phyloP scores from a whole-genome alignment of 176 grass and related monocot species.

The Alloteropsis semialata region DNA sequence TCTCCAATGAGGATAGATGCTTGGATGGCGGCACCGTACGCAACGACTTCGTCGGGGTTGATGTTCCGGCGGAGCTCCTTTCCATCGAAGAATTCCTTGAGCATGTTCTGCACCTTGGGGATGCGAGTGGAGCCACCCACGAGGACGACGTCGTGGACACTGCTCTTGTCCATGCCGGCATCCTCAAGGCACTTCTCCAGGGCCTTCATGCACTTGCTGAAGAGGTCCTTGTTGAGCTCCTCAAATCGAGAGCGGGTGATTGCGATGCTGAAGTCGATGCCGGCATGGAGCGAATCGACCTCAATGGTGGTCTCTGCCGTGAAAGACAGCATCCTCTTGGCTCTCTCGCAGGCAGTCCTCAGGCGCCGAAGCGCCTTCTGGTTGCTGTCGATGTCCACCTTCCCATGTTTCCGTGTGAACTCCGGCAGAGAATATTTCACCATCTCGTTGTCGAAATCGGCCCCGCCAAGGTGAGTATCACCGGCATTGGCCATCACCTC shows the following conservation, averaged over 20 bases:
- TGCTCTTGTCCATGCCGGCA: constrained; percentile 38
- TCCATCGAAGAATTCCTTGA: constrained; percentile 37
- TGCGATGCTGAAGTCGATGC: constrained; percentile 27
- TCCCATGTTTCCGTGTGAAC: constrained; percentile 45
- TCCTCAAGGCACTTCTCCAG: constrained; percentile 52
- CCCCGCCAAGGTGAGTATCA: neutral
- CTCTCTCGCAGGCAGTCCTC: no score
- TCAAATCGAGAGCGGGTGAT: constrained; percentile 45
- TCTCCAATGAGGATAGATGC: constrained; percentile 30
- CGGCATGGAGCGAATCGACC: no score
- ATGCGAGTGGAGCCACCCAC: constrained; percentile 51
- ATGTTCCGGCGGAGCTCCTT: constrained; percentile 50
- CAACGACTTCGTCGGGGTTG: constrained; percentile 58
- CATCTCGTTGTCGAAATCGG: neutral
- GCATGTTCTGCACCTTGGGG: constrained; percentile 43
- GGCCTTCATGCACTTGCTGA: constrained; percentile 32
- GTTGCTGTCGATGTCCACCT: neutral
- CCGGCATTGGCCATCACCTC: neutral
- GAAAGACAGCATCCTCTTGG: no score
- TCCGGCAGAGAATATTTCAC: constrained; percentile 34
- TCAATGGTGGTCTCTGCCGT: no score
- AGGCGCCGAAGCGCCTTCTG: no score
- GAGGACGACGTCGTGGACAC: constrained; percentile 43
- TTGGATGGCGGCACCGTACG: constrained; percentile 41
- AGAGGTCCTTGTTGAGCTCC: constrained; percentile 47